Percentiles rank a stretch among this genome's conserved stretches.
phyloP scores from a whole-genome alignment of 2,329 filamentous ascomycete species.

The Cercospora nicotianae region DNA sequence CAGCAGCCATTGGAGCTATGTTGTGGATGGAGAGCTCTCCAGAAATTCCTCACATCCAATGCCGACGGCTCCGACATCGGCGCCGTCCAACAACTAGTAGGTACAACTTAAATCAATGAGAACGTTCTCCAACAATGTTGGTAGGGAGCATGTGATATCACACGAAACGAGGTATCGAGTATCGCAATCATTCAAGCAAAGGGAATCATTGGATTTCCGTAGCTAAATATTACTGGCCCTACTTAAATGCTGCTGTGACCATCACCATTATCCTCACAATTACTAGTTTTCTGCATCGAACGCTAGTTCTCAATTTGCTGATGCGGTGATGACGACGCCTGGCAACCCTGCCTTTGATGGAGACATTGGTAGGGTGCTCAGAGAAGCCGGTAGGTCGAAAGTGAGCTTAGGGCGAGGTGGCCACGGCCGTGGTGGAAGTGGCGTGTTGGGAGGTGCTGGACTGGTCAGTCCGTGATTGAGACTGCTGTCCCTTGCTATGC shows the following conservation, averaged over 20 bases:
- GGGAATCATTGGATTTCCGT: neutral
- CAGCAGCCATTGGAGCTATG: slow-evolving; percentile 15
- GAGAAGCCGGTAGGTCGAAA: neutral
- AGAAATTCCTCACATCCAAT: neutral
- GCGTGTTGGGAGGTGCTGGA: neutral
- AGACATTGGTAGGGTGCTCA: neutral
- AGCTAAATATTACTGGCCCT: neutral
- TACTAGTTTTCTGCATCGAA: neutral
- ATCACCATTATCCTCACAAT: neutral
- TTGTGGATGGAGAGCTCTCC: neutral
- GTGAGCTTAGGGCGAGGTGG: neutral
- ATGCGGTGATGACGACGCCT: neutral
- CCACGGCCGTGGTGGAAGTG: neutral
- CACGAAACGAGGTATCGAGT: neutral
- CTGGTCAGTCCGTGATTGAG: neutral
- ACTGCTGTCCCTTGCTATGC: neutral
- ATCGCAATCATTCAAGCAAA: neutral
- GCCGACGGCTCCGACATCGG: neutral
- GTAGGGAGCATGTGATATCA: neutral
- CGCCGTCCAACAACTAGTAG: neutral
- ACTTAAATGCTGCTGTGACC: neutral
- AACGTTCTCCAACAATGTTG: neutral
- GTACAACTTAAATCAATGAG: neutral
- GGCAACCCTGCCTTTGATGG: neutral
- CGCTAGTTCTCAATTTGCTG: no score